Base-by-base conservation (phyloP, 192 early-diverging fungal species). In the Chytriomyces hyalinus region DNA sequence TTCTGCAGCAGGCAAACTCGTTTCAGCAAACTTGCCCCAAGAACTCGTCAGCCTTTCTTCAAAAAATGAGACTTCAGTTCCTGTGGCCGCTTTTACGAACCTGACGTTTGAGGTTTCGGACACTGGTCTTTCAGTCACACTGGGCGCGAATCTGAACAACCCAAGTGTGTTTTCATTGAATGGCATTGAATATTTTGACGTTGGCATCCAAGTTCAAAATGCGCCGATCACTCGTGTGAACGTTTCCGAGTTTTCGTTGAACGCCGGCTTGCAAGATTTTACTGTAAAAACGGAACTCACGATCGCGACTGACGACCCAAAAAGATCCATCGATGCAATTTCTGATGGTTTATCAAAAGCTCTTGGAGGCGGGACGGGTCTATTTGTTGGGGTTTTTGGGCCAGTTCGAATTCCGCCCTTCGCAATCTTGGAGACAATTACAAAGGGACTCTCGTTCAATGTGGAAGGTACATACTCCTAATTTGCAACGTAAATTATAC, bases 61-160 rank as follows among this genome's bases (percentile, higher is more conserved):
- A 57, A 60, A 72, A 67, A 75, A 80, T 28, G 73, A 49, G 24
- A 5, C 73, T 36, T 36, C 43, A 10, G 26, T 64, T 49, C 73
- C 73, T 20, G 17, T 44, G 36, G 61, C 61, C 61, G 73, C 61
- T 13, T 44, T 74, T 48, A 61, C 61, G 36, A 48, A 60, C 17
- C 68, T 84, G 5, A 70, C 47, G 46, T n/a, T 84, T 49, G 48
- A 53, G 15, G 81, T 81, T 73, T 72, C 74, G 44, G 83, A 84
- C 70, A 44, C 26, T 8, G 83, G 83, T 17, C 45, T 84, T 48
- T 51, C 60, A 24, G 28, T 81, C 49, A 65, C 48, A 6, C 46
- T 81, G 67, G 65, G 61, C 20, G 26, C 80, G 44, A 71, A 71
- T 20, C 68, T 82, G 65, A 79, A 82, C 49, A 85, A 85, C 70